phyloP scores from a whole-genome alignment of 805 yeast species.

The Ogataea salicorniae region DNA sequence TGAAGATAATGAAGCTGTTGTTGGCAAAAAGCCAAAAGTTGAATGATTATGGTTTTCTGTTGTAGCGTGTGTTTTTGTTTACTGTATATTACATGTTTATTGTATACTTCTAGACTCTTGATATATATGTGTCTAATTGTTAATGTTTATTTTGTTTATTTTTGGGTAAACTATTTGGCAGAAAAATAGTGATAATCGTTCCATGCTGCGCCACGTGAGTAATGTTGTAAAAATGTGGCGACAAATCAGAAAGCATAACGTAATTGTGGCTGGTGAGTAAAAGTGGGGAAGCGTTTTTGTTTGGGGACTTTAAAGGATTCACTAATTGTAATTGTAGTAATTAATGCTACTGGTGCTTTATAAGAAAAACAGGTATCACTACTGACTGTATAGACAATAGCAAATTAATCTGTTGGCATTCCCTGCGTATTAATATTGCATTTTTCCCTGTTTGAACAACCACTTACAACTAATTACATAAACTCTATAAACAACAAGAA shows the following conservation, averaged over 20 bases:
- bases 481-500: neutral
- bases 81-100: neutral
- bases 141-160: neutral
- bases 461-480: neutral
- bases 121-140: no score
- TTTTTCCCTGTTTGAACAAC: neutral
- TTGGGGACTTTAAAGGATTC: neutral
- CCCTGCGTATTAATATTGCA: no score
- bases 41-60: neutral
- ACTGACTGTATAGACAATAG: no score
- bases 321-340: no score
- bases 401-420: no score
- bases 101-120: no score
- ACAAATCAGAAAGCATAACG: neutral
- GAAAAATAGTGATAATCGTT: neutral
- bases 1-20: no score
- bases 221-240: no score
- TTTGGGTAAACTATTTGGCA: neutral
- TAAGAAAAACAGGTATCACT: neutral
- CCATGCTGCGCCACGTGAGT: neutral
- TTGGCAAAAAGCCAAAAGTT: neutral
- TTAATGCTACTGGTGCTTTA: neutral
- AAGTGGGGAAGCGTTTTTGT: slow-evolving; percentile 1
- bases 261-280: neutral
- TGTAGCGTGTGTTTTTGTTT: neutral